These are phyloP conservation scores for Coprinellus aureogranulatus DNA, from an alignment of 768 basidiomycete species.

Conservation along the genomic window DNA sequence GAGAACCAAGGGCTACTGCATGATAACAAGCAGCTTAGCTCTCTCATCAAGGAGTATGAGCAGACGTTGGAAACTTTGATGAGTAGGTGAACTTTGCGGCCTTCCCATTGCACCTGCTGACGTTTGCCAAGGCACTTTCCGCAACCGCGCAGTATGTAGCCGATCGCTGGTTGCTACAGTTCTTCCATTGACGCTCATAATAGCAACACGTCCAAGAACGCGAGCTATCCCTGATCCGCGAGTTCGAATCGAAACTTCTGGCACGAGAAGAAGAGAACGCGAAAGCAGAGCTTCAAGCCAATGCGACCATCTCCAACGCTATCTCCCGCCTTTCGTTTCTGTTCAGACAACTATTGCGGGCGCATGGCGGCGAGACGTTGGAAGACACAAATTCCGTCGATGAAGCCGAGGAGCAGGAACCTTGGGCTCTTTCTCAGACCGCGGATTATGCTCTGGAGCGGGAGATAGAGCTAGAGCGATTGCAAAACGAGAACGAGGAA, in stretches of 20 bases:
- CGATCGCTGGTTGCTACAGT: neutral
- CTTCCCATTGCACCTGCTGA: slow-evolving; percentile 3
- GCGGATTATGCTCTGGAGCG: slow-evolving; percentile 83
- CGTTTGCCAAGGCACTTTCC: slow-evolving; percentile 52
- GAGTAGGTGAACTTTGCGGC: slow-evolving; percentile 41
- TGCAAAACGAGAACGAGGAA: slow-evolving; percentile 86
- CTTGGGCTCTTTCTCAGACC: slow-evolving; percentile 35
- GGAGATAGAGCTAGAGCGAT: slow-evolving; percentile 83
- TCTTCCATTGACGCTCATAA: slow-evolving; percentile 8
- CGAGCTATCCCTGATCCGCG: slow-evolving; percentile 83
- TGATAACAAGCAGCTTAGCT: slow-evolving; percentile 94
- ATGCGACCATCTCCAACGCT: slow-evolving; percentile 64
- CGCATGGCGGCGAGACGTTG: slow-evolving; percentile 64
- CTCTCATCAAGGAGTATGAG: slow-evolving; percentile 93
- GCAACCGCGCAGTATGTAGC: slow-evolving; percentile 80
- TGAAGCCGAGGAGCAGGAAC: slow-evolving; percentile 38
- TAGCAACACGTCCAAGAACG: slow-evolving; percentile 92
- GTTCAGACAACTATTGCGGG: slow-evolving; percentile 68
- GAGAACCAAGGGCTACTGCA: slow-evolving; percentile 87
- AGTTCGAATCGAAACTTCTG: slow-evolving; percentile 86
- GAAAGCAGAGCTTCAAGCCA: slow-evolving; percentile 53
- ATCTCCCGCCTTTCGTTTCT: slow-evolving; percentile 68
- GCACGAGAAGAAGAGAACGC: slow-evolving; percentile 69
- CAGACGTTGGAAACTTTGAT: slow-evolving; percentile 94
- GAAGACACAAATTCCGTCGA: slow-evolving; percentile 18